These are phyloP conservation scores for Pluteus cervinus DNA, from an alignment of 768 basidiomycete species.

Conservation along the genomic window DNA sequence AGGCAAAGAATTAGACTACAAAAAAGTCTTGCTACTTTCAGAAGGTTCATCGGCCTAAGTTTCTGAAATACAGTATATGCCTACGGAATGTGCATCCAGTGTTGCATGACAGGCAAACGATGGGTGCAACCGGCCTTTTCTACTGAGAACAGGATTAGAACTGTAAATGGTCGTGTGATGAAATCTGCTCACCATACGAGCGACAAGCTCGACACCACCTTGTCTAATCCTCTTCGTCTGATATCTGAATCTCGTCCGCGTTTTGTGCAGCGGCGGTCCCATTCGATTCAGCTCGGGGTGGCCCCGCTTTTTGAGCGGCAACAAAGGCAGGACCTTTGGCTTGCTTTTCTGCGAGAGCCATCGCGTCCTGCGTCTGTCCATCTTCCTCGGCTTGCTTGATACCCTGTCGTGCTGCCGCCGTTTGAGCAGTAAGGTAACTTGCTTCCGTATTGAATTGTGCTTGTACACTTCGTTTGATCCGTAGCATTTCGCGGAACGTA, in stretches of 20 bases:
- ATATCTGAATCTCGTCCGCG: conserved; percentile 83
- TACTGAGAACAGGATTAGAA: no score
- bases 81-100: no score
- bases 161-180: no score
- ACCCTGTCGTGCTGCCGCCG: conserved; percentile 63
- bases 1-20: no score
- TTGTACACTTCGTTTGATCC: conserved; percentile 97
- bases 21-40: no score
- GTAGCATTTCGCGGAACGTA: conserved; percentile 92
- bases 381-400: conserved; percentile 40
- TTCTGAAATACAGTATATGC: no score
- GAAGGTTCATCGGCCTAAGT: no score
- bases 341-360: conserved; percentile 80
- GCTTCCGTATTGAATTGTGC: conserved; percentile 98
- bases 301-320: conserved; percentile 54
- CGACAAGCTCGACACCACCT: no score
- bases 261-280: conserved; percentile 35
- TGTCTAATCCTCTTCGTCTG: conserved; percentile 81
- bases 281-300: conserved; percentile 30
- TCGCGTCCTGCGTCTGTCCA: conserved; percentile 58
- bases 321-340: conserved; percentile 70
- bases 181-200: no score
- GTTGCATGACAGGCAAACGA: no score
- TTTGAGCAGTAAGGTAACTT: conserved; percentile 88
- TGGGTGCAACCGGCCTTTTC: no score